These are phyloP conservation scores for Aspergillus indologenus DNA, from an alignment of 495 filamentous ascomycete species.

Conservation along the genomic window DNA sequence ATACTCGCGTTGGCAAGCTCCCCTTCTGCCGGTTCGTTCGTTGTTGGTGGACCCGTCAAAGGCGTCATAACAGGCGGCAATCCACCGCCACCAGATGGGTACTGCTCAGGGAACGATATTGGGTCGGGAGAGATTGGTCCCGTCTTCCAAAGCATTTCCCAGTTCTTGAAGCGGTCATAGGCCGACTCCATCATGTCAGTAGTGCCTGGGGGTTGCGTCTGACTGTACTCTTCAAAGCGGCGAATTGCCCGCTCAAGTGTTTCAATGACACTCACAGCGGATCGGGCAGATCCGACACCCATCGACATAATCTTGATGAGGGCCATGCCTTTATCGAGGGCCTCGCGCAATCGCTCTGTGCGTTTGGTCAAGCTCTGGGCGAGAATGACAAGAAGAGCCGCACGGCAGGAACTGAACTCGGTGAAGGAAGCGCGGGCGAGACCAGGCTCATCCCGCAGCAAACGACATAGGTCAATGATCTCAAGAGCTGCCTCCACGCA, in stretches of 20 bases:
- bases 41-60: conserved; percentile 15
- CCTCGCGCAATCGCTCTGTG: conserved; percentile 44
- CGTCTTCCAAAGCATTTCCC: conserved; percentile 53
- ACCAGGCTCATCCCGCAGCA: conserved; percentile 46
- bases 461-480: conserved; percentile 46
- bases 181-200: conserved; percentile 38
- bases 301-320: conserved; percentile 53
- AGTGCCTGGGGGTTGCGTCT: conserved; percentile 33
- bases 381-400: conserved; percentile 47
- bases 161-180: conserved; percentile 51
- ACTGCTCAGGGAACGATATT: conserved; percentile 22
- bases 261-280: conserved; percentile 51
- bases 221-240: conserved; percentile 43
- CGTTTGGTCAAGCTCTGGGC: conserved; percentile 49
- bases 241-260: conserved; percentile 47
- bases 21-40: conserved; percentile 18
- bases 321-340: conserved; percentile 46
- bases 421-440: conserved; percentile 51
- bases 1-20: conserved; percentile 26
- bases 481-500: conserved; percentile 50
- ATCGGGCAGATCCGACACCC: conserved; percentile 48
- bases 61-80: conserved; percentile 24
- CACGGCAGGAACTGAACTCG: conserved; percentile 51
- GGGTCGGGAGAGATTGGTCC: conserved; percentile 42
- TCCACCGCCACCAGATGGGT: conserved; percentile 18